Evolutionary conservation across 148 eudicot species (phyloP).

Genomic region (Silene latifolia): DNA sequence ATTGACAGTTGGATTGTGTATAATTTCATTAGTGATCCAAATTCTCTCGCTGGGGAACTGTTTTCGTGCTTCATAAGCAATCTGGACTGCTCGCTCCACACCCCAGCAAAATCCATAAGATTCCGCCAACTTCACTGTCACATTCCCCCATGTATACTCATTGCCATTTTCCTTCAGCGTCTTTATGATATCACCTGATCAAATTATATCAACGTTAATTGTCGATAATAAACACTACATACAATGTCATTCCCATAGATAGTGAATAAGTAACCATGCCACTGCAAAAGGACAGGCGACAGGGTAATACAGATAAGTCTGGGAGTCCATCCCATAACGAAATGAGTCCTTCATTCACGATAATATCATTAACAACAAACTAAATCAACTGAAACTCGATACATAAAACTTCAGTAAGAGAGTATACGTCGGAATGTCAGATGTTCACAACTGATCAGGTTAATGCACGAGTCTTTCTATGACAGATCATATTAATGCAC

Average conservation of each 20-base stretch:
- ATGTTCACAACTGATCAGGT: not conserved
- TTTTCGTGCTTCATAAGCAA: slow-evolving; percentile 89
- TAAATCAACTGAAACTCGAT: not conserved
- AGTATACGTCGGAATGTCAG: not conserved
- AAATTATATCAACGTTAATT: not conserved
- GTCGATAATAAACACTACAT: not conserved
- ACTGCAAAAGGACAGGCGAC: too few relatives aligned
- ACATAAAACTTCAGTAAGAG: too few relatives aligned
- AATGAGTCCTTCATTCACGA: not conserved
- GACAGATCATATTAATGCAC: too few relatives aligned
- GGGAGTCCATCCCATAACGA: not conserved
- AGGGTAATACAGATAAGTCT: not conserved
- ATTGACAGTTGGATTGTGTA: slow-evolving; percentile 97
- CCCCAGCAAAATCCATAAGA: slow-evolving; percentile 99
- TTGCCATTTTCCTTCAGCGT: slow-evolving; percentile 85
- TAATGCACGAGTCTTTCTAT: too few relatives aligned
- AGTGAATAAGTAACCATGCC: too few relatives aligned
- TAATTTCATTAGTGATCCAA: slow-evolving; percentile 95
- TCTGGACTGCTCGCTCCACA: slow-evolving; percentile 95
- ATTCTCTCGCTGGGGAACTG: slow-evolving; percentile 81
- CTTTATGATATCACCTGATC: slow-evolving; percentile 84
- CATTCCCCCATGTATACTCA: slow-evolving; percentile 91
- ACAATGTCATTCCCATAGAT: not conserved
- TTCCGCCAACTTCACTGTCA: slow-evolving; percentile 88
- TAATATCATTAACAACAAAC: not conserved